A percentile compares a stretch with the other conserved stretches of the same genome.
Conservation (phyloP, 1,284 basidiomycete genomes). For the Taiwanofungus camphoratus region DNA sequence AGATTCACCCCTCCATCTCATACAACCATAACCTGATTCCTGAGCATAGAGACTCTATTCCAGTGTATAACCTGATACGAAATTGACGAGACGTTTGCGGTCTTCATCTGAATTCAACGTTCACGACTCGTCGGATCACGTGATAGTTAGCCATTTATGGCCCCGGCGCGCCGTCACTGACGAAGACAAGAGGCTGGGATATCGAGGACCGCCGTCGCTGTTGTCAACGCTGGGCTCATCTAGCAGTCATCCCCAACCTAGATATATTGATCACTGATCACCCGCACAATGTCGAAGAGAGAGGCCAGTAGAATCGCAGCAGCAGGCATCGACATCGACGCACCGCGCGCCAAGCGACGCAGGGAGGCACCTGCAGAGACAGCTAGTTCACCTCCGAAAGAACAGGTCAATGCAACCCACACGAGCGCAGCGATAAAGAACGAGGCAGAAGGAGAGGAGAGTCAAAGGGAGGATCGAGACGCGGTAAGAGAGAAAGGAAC, state of each 20-base stretch:
- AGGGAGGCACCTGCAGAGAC: slow-evolving; percentile 41
- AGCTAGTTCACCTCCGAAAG: slow-evolving; percentile 20
- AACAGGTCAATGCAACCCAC: slow-evolving; percentile 17
- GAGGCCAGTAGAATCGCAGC: slow-evolving; percentile 45
- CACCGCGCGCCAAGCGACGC: slow-evolving; percentile 64
- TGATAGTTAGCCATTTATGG: slow-evolving; percentile 14
- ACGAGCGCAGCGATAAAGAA: slow-evolving; percentile 22
- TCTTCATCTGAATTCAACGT: no score
- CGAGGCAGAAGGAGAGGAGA: slow-evolving; percentile 16
- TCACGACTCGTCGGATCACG: slow-evolving; percentile 19
- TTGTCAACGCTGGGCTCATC: slow-evolving; percentile 10
- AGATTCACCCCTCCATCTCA: no score
- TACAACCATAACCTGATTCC: no score
- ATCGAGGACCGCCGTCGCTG: slow-evolving; percentile 13
- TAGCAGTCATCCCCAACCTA: not conserved
- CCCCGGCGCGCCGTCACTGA: slow-evolving; percentile 10
- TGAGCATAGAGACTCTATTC: no score
- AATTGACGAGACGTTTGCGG: no score
- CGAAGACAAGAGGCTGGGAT: slow-evolving; percentile 10
- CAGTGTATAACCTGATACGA: no score
- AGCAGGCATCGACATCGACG: slow-evolving; percentile 48
- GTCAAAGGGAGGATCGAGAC: slow-evolving; percentile 31
- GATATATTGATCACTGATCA: slow-evolving; percentile 2
- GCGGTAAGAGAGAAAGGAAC: slow-evolving; percentile 54
- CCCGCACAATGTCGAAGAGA: slow-evolving; percentile 54